These are phyloP conservation scores for Neospora caninum DNA, from an alignment of 169 alveolate species.

Conservation along the genomic window DNA sequence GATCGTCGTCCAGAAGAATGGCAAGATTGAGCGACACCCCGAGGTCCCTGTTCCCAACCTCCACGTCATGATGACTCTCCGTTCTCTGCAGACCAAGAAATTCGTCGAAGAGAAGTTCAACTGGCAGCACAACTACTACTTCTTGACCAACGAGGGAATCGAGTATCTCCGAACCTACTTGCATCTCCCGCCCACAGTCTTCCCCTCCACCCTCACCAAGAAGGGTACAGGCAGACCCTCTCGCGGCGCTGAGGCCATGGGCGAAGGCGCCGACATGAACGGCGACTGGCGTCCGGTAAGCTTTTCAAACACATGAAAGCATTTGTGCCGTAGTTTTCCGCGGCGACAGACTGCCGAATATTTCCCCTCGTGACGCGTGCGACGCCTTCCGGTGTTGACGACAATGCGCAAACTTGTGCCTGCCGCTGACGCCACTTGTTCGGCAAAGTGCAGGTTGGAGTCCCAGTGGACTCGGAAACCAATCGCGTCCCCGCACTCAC, in stretches of 20 bases:
- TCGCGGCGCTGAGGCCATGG: conserved; percentile 44
- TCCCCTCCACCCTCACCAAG: conserved; percentile 95
- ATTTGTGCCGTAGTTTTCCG: too few species aligned
- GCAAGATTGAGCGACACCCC: conserved; percentile 59
- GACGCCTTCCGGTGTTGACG: too few species aligned
- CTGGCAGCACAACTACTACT: conserved; percentile 80
- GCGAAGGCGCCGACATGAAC: conserved; percentile 38
- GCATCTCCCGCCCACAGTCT: conserved; percentile 92
- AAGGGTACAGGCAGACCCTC: conserved; percentile 72
- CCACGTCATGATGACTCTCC: conserved; percentile 91
- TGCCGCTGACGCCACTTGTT: too few species aligned
- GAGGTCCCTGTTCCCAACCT: conserved; percentile 78
- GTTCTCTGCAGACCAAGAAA: conserved; percentile 86
- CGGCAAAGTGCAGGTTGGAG: too few species aligned
- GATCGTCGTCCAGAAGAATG: conserved; percentile 68
- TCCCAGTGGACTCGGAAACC: too few species aligned
- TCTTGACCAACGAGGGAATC: conserved; percentile 78
- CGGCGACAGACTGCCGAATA: too few species aligned
- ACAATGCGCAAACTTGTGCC: too few species aligned
- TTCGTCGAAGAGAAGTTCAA: conserved; percentile 90
- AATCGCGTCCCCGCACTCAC: too few species aligned
- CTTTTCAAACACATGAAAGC: background rate
- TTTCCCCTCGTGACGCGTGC: too few species aligned
- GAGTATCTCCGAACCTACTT: conserved; percentile 86
- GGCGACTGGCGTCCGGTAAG: conserved; percentile 61